Percentiles rank a stretch among this genome's conserved stretches.
phyloP scores from a whole-genome alignment of 768 basidiomycete species.

The Atractiella rhizophila region DNA sequence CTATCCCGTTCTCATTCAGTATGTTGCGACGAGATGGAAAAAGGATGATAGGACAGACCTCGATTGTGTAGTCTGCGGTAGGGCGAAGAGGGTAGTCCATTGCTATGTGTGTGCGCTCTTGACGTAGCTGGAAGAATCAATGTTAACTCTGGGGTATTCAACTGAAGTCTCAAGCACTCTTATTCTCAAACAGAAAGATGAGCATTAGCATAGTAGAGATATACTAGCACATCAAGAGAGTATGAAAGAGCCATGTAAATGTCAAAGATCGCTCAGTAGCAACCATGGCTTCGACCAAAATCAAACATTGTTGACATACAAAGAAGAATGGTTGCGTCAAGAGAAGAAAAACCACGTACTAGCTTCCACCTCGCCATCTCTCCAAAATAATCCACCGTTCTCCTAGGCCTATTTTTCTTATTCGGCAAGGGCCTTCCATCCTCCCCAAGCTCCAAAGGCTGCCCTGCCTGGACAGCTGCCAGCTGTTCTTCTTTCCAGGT shows the following conservation, averaged over 20 bases:
- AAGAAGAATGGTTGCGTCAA: too few relatives aligned
- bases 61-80: conserved; percentile 54
- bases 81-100: conserved; percentile 32
- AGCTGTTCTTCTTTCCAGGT: too few relatives aligned
- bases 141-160: too few relatives aligned
- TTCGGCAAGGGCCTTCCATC: conserved; percentile 33
- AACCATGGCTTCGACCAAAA: not conserved
- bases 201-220: not conserved
- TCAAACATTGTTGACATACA: too few relatives aligned
- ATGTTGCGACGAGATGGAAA: conserved; percentile 17
- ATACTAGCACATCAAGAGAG: not conserved
- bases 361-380: conserved; percentile 61
- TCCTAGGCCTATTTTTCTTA: conserved; percentile 60
- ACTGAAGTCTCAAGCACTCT: too few relatives aligned
- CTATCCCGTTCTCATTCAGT: conserved; percentile 25
- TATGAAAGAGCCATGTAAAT: not conserved
- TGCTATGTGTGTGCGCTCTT: not conserved
- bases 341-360: conserved; percentile 28
- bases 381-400: conserved; percentile 88
- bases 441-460: too few relatives aligned
- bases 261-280: not conserved
- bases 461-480: too few relatives aligned
- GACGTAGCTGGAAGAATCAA: conserved; percentile 2
- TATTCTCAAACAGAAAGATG: too few relatives aligned
- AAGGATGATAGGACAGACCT: conserved; percentile 29